Base-by-base conservation (phyloP, 139 green algal species). In the Chlorella sp. region DNA sequence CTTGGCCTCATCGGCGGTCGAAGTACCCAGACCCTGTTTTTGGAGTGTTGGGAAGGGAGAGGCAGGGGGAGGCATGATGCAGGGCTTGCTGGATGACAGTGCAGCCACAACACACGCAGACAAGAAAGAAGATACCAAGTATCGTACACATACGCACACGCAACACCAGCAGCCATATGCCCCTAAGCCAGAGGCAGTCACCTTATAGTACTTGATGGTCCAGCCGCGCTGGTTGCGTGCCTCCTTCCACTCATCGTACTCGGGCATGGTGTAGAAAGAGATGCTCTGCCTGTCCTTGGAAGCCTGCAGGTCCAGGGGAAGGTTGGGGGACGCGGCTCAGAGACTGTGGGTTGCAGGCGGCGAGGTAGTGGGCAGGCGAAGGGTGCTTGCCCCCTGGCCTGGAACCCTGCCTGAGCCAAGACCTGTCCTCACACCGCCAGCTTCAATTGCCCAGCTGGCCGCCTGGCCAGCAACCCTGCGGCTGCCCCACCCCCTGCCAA, bases 141-240 rank as follows among this genome's bases (percentile, higher is more conserved):
- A 57, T 57, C 48, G 48, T 9, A 57, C 48, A 57, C 5, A 57
- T 9, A 57, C 48, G 9, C 9, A 57, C 48, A 5, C 9, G 48
- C 64, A 73, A 9, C 64, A 11, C 21, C 68, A 76, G 68, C 68
- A 18, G 24, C 22, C 26, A 22, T 4, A 39, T 30, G 0, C 32
- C 32, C 16, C 32, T 3, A n/a, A 26, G 7, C 15, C 71, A 18
- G 1, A 78, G 21, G 71, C 5, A 71, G 48, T 2, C 18, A 76
- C 84, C 93, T 99, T 99, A 92, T 99, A 99, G 96, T 99, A 99
- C 95, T 99, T 99, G 94, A 99, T 97, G 28, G 90, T 93, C 98
- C 98, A 99, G 77, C 96, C 96, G 18, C 85, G 90, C 0, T 90
- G 89, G 57, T 80, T 92, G n/a, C 84, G 75, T 1, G 26, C 90